Conservation (phyloP, 768 basidiomycete species). For the Exidia glandulosa region DNA sequence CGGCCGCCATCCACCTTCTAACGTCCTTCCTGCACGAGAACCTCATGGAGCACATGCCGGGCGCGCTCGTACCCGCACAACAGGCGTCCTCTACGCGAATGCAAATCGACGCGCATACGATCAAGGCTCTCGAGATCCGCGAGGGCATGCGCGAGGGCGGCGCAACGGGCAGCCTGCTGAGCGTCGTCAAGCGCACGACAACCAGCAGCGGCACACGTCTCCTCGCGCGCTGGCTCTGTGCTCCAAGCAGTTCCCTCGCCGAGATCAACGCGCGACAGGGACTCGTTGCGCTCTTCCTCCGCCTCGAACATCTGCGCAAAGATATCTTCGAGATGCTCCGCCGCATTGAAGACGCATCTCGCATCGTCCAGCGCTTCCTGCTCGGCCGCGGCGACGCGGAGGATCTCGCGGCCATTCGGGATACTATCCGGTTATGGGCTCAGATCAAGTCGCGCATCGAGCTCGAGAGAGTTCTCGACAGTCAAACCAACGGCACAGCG, state of each 20-base stretch:
- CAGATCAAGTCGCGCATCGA: constrained; percentile 38
- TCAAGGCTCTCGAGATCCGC: constrained; percentile 78
- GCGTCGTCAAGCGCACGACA: constrained; percentile 62
- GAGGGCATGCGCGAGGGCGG: constrained; percentile 68
- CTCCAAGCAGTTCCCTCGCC: constrained; percentile 58
- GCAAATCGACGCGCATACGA: constrained; percentile 84
- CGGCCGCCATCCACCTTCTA: constrained; percentile 47
- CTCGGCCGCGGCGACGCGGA: constrained; percentile 53
- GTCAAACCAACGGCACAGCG: constrained; percentile 8
- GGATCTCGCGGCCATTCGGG: constrained; percentile 56
- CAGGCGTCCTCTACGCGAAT: constrained; percentile 51
- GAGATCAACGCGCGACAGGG: constrained; percentile 69
- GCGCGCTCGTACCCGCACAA: constrained; percentile 41
- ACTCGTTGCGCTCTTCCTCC: constrained; percentile 61
- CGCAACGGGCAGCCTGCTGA: constrained; percentile 59
- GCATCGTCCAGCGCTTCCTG: constrained; percentile 68
- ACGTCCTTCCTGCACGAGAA: constrained; percentile 54
- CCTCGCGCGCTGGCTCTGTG: constrained; percentile 69
- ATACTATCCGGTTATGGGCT: constrained; percentile 51
- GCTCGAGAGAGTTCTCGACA: constrained; percentile 45
- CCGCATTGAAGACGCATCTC: constrained; percentile 55
- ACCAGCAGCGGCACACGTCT: constrained; percentile 71
- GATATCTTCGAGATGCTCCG: constrained; percentile 49
- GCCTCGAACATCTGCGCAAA: constrained; percentile 47
- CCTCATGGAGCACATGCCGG: constrained; percentile 71